Evolutionary conservation across 768 basidiomycete genomes (phyloP).

Genomic region (Tubosaeta sp.): DNA sequence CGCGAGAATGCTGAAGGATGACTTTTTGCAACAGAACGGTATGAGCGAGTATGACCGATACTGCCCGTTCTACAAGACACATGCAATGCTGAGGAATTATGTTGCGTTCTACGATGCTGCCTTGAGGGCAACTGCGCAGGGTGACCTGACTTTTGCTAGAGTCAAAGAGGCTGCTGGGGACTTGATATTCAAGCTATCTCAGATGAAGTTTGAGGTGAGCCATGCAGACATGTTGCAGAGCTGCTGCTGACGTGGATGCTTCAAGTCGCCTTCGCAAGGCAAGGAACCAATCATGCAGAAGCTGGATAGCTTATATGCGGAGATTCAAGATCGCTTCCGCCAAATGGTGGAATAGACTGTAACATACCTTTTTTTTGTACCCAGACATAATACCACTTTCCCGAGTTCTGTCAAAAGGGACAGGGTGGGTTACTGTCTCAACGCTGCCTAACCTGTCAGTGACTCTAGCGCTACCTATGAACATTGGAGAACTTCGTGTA

Average conservation of each 20-base stretch:
- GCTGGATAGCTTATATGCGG: slow-evolving; percentile 72
- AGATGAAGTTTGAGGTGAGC: slow-evolving; percentile 97
- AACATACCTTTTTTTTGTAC: slow-evolving; percentile 14
- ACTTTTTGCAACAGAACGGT: slow-evolving; percentile 97
- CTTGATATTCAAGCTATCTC: slow-evolving; percentile 94
- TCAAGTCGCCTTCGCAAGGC: slow-evolving; percentile 85
- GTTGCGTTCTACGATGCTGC: slow-evolving; percentile 93
- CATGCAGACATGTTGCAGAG: neutral
- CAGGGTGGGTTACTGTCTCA: no score
- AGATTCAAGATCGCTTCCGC: slow-evolving; percentile 92
- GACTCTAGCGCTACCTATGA: no score
- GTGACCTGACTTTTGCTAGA: slow-evolving; percentile 78
- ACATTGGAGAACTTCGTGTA: no score
- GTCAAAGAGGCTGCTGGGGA: slow-evolving; percentile 86
- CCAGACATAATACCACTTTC: slow-evolving; percentile 19
- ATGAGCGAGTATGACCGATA: slow-evolving; percentile 97
- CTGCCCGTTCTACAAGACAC: slow-evolving; percentile 99
- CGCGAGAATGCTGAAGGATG: slow-evolving; percentile 95
- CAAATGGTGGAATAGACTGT: slow-evolving; percentile 67
- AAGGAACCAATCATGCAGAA: slow-evolving; percentile 79
- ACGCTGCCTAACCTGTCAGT: no score
- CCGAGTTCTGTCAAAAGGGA: neutral
- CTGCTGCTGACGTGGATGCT: slow-evolving; percentile 5
- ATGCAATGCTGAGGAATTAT: slow-evolving; percentile 91
- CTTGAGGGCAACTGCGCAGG: slow-evolving; percentile 75